Conservation (phyloP, 2,329 filamentous ascomycete genomes). For the Aspergillus oerlinghausenensis region DNA sequence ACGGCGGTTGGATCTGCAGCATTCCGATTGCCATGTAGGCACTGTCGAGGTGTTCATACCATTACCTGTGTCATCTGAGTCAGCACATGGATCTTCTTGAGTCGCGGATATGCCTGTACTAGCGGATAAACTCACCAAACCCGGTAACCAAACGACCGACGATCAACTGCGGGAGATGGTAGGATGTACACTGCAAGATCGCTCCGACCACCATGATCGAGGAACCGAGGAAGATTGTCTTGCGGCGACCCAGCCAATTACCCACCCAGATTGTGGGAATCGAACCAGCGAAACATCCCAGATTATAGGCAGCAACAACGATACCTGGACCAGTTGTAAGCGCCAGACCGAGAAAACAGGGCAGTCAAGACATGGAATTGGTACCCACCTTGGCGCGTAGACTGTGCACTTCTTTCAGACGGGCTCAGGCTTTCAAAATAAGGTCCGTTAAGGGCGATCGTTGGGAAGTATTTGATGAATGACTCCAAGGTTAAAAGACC, state of each 20-base stretch:
- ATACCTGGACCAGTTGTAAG: constrained; percentile 25
- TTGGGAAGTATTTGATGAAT: constrained; percentile 40
- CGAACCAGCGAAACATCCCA: constrained; percentile 50
- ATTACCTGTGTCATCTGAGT: constrained; percentile 25
- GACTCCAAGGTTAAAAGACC: constrained; percentile 40
- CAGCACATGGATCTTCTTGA: background rate
- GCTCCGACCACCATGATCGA: constrained; percentile 49
- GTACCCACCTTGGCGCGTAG: constrained; percentile 32
- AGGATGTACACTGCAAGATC: constrained; percentile 46
- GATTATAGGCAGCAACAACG: constrained; percentile 41
- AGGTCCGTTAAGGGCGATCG: constrained; percentile 30
- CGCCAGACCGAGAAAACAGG: background rate
- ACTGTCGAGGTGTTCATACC: constrained; percentile 51
- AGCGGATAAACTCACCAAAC: constrained; percentile 33
- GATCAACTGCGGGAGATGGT: constrained; percentile 46
- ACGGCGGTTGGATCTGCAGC: constrained; percentile 47
- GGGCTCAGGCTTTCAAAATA: constrained; percentile 12
- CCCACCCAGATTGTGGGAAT: constrained; percentile 49
- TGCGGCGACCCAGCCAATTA: constrained; percentile 48
- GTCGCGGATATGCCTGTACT: no score
- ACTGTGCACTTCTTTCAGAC: constrained; percentile 22
- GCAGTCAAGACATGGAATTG: background rate
- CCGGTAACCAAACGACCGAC: constrained; percentile 50
- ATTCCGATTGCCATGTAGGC: constrained; percentile 50
- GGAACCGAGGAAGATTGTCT: constrained; percentile 47